Evolutionary conservation across 176 grass and related monocot genomes (phyloP), one percentile per base, ranked within the genome.

Genomic region (Carex scoparia): DNA sequence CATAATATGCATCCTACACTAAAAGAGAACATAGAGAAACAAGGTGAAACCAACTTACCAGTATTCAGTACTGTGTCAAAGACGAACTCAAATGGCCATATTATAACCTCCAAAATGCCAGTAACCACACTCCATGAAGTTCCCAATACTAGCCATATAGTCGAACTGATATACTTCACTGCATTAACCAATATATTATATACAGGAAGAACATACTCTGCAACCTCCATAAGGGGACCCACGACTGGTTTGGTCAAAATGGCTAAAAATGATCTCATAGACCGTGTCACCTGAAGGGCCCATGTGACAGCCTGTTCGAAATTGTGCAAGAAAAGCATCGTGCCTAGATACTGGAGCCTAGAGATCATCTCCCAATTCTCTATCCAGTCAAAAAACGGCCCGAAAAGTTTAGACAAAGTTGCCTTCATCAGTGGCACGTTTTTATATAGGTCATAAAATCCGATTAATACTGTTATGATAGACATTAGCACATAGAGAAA

Each of bases 301-400:
- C 96, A 99, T 44, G 55, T 92, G 37, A 99, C 85, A 84, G 93
- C 91, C 83, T 94, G 88, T 63, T 95, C 91, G 62, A 95, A 99
- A 71, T 99, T 88, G 84, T 99, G 90, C 69, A 99, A 87, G 65
- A 99, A 99, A 89, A 99, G 91, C 93, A 99, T 99, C 30, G 96
- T 99, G 82, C 96, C 93, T 15, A 99, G 86, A 86, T 99, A 99
- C 33, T 93, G 93, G 23, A 99, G 81, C 84, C 96, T 87, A 81
- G 96, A 92, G 81, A 99, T 90, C 96, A 99, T 99, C 87, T 99
- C 96, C 96, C 91, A 95, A 48, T 93, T 95, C 86, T 99, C 93
- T 89, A 99, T 99, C 96, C 96, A 94, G 81, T 95, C 88, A 90
- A 99, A 95, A 71, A 95, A 92, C 14, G 96, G 96, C 11, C 96